Conservation (phyloP, 306 rosid genomes). For the Glycine latifolia region DNA sequence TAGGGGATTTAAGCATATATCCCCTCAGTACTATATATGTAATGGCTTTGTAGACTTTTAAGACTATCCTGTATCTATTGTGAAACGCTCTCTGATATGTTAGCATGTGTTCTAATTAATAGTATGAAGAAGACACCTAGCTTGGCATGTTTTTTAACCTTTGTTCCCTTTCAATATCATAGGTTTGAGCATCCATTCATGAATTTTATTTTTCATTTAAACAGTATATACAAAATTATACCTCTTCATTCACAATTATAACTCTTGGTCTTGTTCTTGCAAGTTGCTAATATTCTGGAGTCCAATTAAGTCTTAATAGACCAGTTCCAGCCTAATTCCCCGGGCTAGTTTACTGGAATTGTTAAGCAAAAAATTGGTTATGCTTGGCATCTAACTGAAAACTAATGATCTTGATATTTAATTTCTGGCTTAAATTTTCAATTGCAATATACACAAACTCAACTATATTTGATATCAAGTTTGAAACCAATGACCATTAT, state of each 20-base stretch:
- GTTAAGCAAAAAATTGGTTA: background rate
- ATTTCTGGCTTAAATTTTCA: background rate
- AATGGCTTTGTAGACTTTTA: constrained; percentile 41
- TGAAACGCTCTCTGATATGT: constrained; percentile 35
- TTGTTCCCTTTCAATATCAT: constrained; percentile 16
- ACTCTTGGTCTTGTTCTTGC: background rate
- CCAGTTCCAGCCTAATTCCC: no score
- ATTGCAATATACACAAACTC: background rate
- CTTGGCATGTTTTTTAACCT: background rate
- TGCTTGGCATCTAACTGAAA: background rate
- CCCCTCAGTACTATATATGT: constrained; percentile 36
- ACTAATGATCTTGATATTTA: background rate
- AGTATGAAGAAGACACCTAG: constrained; percentile 33
- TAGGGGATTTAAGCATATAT: constrained; percentile 42
- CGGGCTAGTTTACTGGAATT: no score
- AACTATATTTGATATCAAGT: background rate
- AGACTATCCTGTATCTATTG: constrained; percentile 44
- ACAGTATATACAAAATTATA: background rate
- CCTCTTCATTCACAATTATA: background rate
- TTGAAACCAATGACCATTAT: background rate
- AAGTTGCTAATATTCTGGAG: background rate
- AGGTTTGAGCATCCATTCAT: background rate
- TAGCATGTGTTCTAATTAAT: constrained; percentile 33
- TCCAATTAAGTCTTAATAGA: background rate
- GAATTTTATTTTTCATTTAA: constrained; percentile 12